phyloP scores from a whole-genome alignment of 208 protist genomes.

The Trypanosoma theileri region DNA sequence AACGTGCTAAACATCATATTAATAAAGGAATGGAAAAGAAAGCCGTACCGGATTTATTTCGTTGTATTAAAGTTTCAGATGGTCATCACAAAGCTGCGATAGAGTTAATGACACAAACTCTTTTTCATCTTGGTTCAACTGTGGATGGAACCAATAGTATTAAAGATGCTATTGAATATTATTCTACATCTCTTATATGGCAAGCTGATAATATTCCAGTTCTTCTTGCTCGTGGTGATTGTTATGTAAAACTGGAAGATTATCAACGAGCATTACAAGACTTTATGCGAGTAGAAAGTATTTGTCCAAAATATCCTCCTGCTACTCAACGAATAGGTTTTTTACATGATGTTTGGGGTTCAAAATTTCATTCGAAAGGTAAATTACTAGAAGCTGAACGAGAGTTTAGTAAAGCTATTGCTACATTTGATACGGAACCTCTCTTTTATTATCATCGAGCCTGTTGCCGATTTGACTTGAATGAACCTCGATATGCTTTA shows the following conservation, averaged over 20 bases:
- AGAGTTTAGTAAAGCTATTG: slow-evolving; percentile 88
- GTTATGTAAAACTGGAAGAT: slow-evolving; percentile 81
- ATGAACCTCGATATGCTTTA: slow-evolving; percentile 73
- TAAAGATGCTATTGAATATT: slow-evolving; percentile 77
- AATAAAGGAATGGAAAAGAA: slow-evolving; percentile 58
- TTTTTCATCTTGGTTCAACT: slow-evolving; percentile 67
- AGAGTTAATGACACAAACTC: slow-evolving; percentile 79
- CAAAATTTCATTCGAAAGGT: slow-evolving; percentile 55
- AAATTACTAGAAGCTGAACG: slow-evolving; percentile 60
- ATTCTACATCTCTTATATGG: slow-evolving; percentile 89
- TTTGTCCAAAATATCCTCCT: slow-evolving; percentile 53
- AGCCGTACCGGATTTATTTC: slow-evolving; percentile 81
- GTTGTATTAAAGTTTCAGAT: slow-evolving; percentile 79
- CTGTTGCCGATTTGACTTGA: slow-evolving; percentile 74
- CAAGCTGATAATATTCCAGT: slow-evolving; percentile 77
- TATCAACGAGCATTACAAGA: slow-evolving; percentile 75
- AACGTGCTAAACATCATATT: slow-evolving; percentile 68
- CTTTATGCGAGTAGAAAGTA: slow-evolving; percentile 59
- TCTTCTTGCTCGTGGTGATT: slow-evolving; percentile 81
- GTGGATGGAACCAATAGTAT: slow-evolving; percentile 50
- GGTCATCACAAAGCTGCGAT: slow-evolving; percentile 78
- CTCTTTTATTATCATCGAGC: slow-evolving; percentile 87
- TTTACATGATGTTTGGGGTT: slow-evolving; percentile 83
- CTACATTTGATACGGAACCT: slow-evolving; percentile 56
- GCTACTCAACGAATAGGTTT: slow-evolving; percentile 65